Conservation (phyloP, 768 basidiomycete species). For the Russula griseocarnosa region DNA sequence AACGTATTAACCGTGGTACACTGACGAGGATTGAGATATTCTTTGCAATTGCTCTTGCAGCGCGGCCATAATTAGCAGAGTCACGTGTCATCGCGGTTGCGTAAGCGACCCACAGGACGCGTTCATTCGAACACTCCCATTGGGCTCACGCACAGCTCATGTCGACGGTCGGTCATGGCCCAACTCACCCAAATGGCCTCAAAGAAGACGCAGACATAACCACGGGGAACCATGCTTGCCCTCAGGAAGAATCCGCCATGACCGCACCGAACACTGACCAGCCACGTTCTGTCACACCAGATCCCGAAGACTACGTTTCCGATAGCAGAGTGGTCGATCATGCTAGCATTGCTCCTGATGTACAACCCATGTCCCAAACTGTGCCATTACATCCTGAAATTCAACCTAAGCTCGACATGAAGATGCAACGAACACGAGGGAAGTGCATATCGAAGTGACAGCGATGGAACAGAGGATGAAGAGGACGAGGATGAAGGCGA, state of each 20-base stretch:
- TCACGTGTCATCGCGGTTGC: background rate
- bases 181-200: slow-evolving; percentile 4
- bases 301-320: background rate
- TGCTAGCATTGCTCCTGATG: background rate
- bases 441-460: slow-evolving; percentile 29
- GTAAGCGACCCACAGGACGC: slow-evolving; percentile 7
- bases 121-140: background rate
- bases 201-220: background rate
- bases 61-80: background rate
- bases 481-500: slow-evolving; percentile 29
- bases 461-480: slow-evolving; percentile 10
- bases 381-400: background rate
- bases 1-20: background rate
- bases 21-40: slow-evolving; percentile 29
- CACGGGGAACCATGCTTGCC: background rate
- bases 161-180: slow-evolving; percentile 15
- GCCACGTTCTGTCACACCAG: background rate
- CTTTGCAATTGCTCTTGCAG: slow-evolving; percentile 8
- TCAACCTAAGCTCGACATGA: slow-evolving; percentile 3
- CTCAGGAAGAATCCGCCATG: slow-evolving; percentile 1
- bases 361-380: slow-evolving; percentile 5
- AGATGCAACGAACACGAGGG: slow-evolving; percentile 12
- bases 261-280: background rate
- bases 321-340: background rate
- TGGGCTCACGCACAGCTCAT: slow-evolving; percentile 6